Conservation (phyloP, 2,329 filamentous ascomycete species). For the Alternaria consortialis region DNA sequence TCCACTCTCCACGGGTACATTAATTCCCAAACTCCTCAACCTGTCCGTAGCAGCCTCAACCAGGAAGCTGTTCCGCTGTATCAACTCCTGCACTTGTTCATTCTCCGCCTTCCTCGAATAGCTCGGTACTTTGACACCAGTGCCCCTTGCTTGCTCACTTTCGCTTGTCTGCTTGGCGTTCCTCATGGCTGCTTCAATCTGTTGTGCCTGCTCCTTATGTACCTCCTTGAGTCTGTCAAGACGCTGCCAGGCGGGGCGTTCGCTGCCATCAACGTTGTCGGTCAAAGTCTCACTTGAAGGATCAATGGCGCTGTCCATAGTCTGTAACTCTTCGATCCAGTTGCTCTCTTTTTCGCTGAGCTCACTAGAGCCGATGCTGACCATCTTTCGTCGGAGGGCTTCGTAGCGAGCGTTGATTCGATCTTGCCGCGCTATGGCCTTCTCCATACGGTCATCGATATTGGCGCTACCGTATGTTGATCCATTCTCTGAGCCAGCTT, state of each 20-base stretch:
- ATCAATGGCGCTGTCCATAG: constrained; percentile 53
- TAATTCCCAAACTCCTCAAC: constrained; percentile 40
- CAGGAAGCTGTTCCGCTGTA: constrained; percentile 45
- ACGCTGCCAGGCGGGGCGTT: constrained; percentile 59
- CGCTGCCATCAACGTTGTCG: constrained; percentile 43
- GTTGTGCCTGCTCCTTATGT: constrained; percentile 59
- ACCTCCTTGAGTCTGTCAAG: constrained; percentile 66
- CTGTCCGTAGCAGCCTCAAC: constrained; percentile 45
- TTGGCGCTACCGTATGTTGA: constrained; percentile 62
- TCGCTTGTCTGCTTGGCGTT: constrained; percentile 24
- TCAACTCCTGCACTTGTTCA: constrained; percentile 43
- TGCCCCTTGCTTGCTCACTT: constrained; percentile 19
- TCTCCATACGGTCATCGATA: constrained; percentile 67
- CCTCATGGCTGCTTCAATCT: constrained; percentile 33
- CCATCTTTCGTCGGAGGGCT: constrained; percentile 61
- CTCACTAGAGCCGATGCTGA: constrained; percentile 60
- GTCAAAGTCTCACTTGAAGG: constrained; percentile 37
- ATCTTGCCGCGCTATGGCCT: constrained; percentile 65
- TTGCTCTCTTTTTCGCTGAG: constrained; percentile 70
- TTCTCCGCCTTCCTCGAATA: constrained; percentile 48
- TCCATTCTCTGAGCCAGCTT: constrained; percentile 52
- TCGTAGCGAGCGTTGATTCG: constrained; percentile 69
- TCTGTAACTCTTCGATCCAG: constrained; percentile 66
- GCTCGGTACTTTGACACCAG: constrained; percentile 41
- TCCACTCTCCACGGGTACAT: constrained; percentile 25